Evolutionary conservation across 495 filamentous ascomycete genomes (phyloP).

Genomic region (Xylona heveae): DNA sequence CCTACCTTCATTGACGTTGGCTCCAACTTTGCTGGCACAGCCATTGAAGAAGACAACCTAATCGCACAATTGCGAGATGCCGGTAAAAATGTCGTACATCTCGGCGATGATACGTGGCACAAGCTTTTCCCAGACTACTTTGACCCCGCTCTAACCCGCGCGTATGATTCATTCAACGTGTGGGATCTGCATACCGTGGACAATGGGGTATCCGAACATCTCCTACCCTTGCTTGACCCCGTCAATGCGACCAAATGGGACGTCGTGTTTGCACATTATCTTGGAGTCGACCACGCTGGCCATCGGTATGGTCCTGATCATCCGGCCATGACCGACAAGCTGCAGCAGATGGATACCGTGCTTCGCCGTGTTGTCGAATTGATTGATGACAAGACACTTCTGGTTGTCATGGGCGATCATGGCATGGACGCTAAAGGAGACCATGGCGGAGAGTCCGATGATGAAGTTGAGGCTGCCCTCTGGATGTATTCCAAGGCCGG

Average conservation of each 20-base stretch:
- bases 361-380: conserved; percentile 46
- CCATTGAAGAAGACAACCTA: conserved; percentile 95
- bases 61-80: conserved; percentile 60
- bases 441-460: conserved; percentile 88
- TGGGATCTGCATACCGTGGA: conserved; percentile 97
- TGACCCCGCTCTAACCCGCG: conserved; percentile 55
- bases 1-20: conserved; percentile 89
- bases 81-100: conserved; percentile 72
- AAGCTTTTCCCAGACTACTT: conserved; percentile 83
- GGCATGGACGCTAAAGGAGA: conserved; percentile 97
- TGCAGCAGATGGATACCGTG: conserved; percentile 76
- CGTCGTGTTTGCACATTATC: conserved; percentile 74
- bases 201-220: conserved; percentile 82
- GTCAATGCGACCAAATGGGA: conserved; percentile 59
- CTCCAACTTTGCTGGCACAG: conserved; percentile 85
- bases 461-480: conserved; percentile 81
- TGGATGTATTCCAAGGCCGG: conserved; percentile 93
- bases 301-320: conserved; percentile 92
- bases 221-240: conserved; percentile 58
- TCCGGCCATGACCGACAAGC: conserved; percentile 71
- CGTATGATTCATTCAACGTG: conserved; percentile 94
- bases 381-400: conserved; percentile 65
- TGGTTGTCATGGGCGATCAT: conserved; percentile 95
- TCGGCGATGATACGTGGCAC: conserved; percentile 95
- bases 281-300: conserved; percentile 93